These are phyloP conservation scores for Dimocarpus longan DNA, from an alignment of 345 rosid genomes.

Conservation along the genomic window DNA sequence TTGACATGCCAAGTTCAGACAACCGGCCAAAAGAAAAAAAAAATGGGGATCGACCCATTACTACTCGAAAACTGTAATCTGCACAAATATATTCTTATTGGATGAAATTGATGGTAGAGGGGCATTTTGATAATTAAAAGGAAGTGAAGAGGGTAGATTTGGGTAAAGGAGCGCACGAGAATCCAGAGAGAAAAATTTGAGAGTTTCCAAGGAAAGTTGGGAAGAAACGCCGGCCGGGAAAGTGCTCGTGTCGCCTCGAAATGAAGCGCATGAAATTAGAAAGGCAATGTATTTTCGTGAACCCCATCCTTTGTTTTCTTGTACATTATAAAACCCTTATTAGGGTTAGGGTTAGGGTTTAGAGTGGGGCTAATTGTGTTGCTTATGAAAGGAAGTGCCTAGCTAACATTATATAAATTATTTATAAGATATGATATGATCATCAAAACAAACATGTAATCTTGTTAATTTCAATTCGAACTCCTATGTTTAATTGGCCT, in stretches of 20 bases:
- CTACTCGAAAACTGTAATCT: not conserved
- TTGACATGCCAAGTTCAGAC: conserved; percentile 5
- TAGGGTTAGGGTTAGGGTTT: conserved; percentile 1
- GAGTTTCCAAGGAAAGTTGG: conserved; percentile 61
- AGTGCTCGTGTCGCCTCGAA: conserved; percentile 97
- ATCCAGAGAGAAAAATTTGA: conserved; percentile 53
- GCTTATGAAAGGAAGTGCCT: no score
- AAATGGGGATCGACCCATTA: not conserved
- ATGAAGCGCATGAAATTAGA: conserved; percentile 25
- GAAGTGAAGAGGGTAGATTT: conserved; percentile 28
- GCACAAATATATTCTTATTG: not conserved
- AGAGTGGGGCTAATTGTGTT: conserved; percentile 28
- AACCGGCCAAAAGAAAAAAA: not conserved
- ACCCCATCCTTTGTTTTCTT: conserved; percentile 26
- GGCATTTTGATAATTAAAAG: conserved; percentile 25
- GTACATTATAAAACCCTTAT: not conserved
- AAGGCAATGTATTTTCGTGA: conserved; percentile 23
- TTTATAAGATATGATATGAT: not conserved
- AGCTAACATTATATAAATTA: no score
- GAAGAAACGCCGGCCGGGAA: conserved; percentile 79
- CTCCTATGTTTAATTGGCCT: conserved; percentile 4
- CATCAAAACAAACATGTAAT: not conserved
- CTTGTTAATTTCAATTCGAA: conserved; percentile 2
- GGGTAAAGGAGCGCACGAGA: conserved; percentile 47
- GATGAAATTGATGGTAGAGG: not conserved